Base-by-base conservation (phyloP, 1,139 yeast species). In the Taphrina pruni region DNA sequence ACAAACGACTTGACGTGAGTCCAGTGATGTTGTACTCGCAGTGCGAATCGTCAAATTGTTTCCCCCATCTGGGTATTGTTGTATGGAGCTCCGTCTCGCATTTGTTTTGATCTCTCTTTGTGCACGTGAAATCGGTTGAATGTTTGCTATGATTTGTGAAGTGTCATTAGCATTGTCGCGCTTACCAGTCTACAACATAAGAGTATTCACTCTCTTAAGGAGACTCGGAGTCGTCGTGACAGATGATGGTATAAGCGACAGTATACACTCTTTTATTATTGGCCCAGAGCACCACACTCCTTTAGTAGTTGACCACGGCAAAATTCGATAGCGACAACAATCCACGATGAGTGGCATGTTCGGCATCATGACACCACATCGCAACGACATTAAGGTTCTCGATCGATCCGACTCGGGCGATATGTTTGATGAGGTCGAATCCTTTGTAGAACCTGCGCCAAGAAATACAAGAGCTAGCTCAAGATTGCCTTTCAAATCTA, bases 381-480 rank as follows among this genome's bases (percentile, higher is more conserved):
- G 46, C 38, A 64, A 46, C 35, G 67, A 64, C 20, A 46, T 12
- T 26, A 26, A 21, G 36, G 54, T 21, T 1, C 6, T 21, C 36
- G 54, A 50, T 32, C 46, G 36, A 8, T 56, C 60, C 12, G 50
- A 56, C 17, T 17, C 43, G 36, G 60, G 60, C 12, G 54, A 50
- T 20, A 36, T 56, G 21, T 55, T 64, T 48, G 67, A 51, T 17
- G 54, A 54, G 39, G 61, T 64, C 36, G 61, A 54, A 17, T 64
- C 67, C 38, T 64, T 64, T 11, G 61, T 64, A 32, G 67, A 64
- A n/a, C 67, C 67, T 7, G 67, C 55, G 20, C 45, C 38, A 7
- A 26, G 36, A 20, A 17, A n/a, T 12, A 4, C n/a, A 11, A 50
- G 21, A 21, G n/a, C 9, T 14, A 4, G 21, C 12, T 38, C 32